Evolutionary conservation across 108 stramenopile genomes (phyloP), one percentile per base, ranked within the genome.

Genomic region (Cyclotella choctawhatcheeana): DNA sequence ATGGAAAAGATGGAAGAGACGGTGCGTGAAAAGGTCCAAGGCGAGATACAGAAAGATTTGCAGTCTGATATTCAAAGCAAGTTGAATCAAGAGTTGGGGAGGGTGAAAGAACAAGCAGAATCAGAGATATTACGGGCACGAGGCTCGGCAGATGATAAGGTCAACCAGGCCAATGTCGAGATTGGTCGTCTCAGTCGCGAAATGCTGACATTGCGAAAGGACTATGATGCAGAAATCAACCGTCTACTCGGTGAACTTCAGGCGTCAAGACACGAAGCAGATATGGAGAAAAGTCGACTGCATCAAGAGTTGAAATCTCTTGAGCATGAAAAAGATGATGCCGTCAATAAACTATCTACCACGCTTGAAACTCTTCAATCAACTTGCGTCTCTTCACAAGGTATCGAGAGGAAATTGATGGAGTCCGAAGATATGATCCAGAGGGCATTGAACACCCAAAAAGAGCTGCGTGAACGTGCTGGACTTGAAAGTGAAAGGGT

Each of bases 351-450:
- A 32, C 47, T 74, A 5, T 52, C 64, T 7, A 60, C 73, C 16
- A 74, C 73, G 31, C 24, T 74, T n/a, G 65, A 74, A n/a, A 67
- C 73, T 14, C 58, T 74, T 3, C 56, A 66, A 40, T 5, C 44
- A 21, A 65, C 64, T 24, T 67, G 65, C 26, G 17, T 21, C 31
- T 29, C 29, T 48, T 47, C 53, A 1, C 33, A 73, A 21, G 35
- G 22, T 17, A 55, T 21, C 18, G 72, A 64, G 51, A 40, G 22
- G 35, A 64, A 54, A 26, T 54, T 76, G 40, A 33, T 25, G 14
- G 44, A 71, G 31, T 25, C 43, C 24, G 59, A 71, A 26, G 48
- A 29, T 10, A 71, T 20, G 32, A 34, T 62, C 7, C 45, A 71
- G 29, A 31, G 40, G 26, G 18, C 62, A 13, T 54, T 30, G 12